Evolutionary conservation across 768 basidiomycete genomes (phyloP).

Genomic region (Amanita molliuscula): DNA sequence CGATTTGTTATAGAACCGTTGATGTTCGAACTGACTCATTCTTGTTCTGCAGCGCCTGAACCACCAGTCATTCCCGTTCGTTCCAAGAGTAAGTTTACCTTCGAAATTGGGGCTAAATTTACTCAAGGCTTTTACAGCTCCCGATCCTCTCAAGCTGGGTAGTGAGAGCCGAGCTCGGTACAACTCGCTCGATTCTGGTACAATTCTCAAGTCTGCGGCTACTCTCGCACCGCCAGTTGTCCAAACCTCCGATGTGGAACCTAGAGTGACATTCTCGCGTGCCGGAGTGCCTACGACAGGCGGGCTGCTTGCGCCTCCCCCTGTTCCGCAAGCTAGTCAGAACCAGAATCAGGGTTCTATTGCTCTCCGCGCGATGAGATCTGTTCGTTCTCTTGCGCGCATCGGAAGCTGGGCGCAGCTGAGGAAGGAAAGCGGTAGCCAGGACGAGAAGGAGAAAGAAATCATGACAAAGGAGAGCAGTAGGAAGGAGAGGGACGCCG

Average conservation of each 20-base stretch:
- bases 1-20: background rate
- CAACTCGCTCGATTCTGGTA: conserved; percentile 47
- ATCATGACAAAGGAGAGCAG: conserved; percentile 19
- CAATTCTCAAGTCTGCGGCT: conserved; percentile 22
- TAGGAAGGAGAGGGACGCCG: background rate
- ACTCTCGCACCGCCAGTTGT: conserved; percentile 18
- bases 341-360: conserved; percentile 46
- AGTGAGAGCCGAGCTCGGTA: conserved; percentile 38
- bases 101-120: background rate
- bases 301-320: conserved; percentile 29
- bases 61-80: conserved; percentile 21
- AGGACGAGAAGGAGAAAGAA: conserved; percentile 17
- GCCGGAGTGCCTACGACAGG: conserved; percentile 26
- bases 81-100: conserved; percentile 25
- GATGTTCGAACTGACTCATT: background rate
- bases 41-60: conserved; percentile 23
- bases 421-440: conserved; percentile 18
- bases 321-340: conserved; percentile 9
- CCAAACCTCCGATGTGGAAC: conserved; percentile 9
- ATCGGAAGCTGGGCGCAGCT: conserved; percentile 58
- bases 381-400: conserved; percentile 60
- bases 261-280: conserved; percentile 20
- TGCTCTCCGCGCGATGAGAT: conserved; percentile 69
- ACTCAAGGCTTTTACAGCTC: conserved; percentile 22
- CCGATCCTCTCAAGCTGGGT: conserved; percentile 29